Conservation (phyloP, 148 eudicot species). For the Beta vulgaris region DNA sequence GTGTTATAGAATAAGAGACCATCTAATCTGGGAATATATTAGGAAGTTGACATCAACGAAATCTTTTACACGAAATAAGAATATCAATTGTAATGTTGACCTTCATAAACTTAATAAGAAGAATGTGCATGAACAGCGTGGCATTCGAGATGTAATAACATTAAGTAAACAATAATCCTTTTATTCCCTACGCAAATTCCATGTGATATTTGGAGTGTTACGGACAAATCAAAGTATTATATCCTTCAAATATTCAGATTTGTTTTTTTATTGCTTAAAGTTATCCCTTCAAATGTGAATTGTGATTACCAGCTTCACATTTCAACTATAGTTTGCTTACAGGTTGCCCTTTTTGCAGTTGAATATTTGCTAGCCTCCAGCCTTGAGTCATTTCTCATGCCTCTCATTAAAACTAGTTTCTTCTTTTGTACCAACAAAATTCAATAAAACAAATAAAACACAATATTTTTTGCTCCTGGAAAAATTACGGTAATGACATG, state of each 20-base stretch:
- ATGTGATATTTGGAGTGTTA: conserved; percentile 17
- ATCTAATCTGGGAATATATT: no score
- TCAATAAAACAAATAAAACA: no score
- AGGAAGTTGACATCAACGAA: no score
- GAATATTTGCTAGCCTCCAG: not conserved
- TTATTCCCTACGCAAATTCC: conserved; percentile 17
- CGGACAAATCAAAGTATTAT: not conserved
- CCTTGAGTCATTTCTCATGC: no score
- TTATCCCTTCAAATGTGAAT: not conserved
- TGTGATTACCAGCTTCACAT: not conserved
- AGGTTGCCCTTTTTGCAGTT: not conserved
- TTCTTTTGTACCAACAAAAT: no score
- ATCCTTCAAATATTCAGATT: not conserved
- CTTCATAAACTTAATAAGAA: not conserved
- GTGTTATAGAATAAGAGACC: no score
- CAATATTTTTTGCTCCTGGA: no score
- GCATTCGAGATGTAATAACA: not conserved
- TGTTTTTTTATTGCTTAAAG: no score
- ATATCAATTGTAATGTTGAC: not conserved
- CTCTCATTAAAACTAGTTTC: no score
- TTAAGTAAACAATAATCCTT: not conserved
- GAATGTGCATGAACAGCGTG: not conserved
- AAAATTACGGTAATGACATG: no score
- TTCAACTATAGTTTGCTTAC: not conserved
- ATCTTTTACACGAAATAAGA: no score